Evolutionary conservation across 768 basidiomycete genomes (phyloP), one percentile per base, ranked within the genome.

Genomic region (Phanerochaete sordida): DNA sequence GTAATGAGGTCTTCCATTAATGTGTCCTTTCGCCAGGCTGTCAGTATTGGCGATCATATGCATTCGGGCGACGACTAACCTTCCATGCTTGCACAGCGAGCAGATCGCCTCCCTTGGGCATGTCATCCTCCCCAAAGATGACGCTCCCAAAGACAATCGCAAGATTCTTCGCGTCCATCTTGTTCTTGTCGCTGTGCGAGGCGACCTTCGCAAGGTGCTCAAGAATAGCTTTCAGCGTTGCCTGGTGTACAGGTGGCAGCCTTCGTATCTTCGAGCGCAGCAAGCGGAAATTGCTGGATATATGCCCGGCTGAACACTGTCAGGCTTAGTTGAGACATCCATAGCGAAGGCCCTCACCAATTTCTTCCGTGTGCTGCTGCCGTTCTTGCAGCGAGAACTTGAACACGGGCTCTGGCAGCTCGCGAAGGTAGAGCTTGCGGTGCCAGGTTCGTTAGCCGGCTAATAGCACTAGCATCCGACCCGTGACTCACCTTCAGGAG

Each of bases 151-250:
- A 95, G 3, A 95, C 87, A 49, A 97, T 95, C 2, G 93, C 91
- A 24, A 97, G 77, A 69, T 96, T 97, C 77, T 88, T 93, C 2
- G 87, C 79, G 66, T 94, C 95, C 95, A 97, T 97, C 74, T 95
- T 96, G 70, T 95, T 97, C 69, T 82, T 86, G 27, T 87, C 85
- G 23, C 79, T 78, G 35, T 78, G 77, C 4, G 85, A 75, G 2
- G 85, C 82, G 15, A 97, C 85, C 15, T 87, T 81, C 2, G 87
- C 77, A 19, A 97, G 82, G 71, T 96, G 95, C 63, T 95, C 94
- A 21, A 95, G 72, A 27, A 95, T 69, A 9, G 86, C 84, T 64
- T 84, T 90, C 61, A 96, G 80, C 0, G 92, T 92, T 6, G 89
- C 88, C 66, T 93, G 90, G 66, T 96, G 95, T 39, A 96, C 84